Percentiles rank a stretch among this genome's conserved stretches.
Conservation (phyloP, 1,284 basidiomycete genomes). For the Melampsora larici-populina region DNA sequence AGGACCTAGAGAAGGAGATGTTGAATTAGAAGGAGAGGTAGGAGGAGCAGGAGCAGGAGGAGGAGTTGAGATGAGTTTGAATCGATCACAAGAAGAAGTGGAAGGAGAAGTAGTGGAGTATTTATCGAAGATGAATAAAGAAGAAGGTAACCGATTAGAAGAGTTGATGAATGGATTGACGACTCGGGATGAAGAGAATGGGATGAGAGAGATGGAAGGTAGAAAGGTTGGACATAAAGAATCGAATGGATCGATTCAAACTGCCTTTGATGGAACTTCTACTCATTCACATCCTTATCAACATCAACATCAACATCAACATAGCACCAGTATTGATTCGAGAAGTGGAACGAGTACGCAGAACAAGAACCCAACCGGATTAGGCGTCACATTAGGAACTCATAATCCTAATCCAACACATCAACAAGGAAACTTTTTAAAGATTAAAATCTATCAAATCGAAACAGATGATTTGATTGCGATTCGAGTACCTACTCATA, state of each 20-base stretch:
- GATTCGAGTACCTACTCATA: slow-evolving; percentile 86
- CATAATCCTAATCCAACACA: not conserved
- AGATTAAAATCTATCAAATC: slow-evolving; percentile 95
- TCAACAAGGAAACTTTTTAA: slow-evolving; percentile 63
- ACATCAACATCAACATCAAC: not conserved
- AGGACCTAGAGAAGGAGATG: slow-evolving; percentile 80
- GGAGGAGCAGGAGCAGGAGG: no score
- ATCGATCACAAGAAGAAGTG: slow-evolving; percentile 20
- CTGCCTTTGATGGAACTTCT: no score
- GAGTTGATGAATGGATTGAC: slow-evolving; percentile 5
- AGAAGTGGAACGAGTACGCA: no score
- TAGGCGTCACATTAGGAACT: slow-evolving; percentile 46
- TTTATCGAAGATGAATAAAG: slow-evolving; percentile 21
- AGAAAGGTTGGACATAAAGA: no score
- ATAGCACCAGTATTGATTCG: slow-evolving; percentile 13
- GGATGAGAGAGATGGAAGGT: no score
- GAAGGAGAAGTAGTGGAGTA: slow-evolving; percentile 38
- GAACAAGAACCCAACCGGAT: slow-evolving; percentile 33
- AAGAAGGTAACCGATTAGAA: not conserved
- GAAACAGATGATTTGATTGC: slow-evolving; percentile 91
- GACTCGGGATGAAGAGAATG: not conserved
- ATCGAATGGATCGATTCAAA: no score
- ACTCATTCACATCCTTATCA: not conserved
- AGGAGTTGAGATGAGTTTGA: slow-evolving; percentile 54
- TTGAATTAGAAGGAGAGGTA: slow-evolving; percentile 61